phyloP scores from a whole-genome alignment of 176 grass and related monocot genomes.

The Cenchrus fungigraminus region DNA sequence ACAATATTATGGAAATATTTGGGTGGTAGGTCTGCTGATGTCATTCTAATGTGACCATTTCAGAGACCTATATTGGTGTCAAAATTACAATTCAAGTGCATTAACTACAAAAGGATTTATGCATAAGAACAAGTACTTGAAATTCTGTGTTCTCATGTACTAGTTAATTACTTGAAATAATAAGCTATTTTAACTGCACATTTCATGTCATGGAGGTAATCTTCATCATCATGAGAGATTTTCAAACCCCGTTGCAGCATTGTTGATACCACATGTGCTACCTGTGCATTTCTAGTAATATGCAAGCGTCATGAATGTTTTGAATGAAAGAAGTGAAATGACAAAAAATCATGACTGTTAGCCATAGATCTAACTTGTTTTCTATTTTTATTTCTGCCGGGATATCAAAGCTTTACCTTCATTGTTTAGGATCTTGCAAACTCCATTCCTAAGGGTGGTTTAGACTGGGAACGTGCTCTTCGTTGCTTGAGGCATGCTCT shows the following conservation, averaged over 20 bases:
- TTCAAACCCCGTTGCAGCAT: background rate
- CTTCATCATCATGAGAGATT: background rate
- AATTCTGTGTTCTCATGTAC: constrained; percentile 19
- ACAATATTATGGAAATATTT: constrained; percentile 4
- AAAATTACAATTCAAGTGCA: constrained; percentile 23
- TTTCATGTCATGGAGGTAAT: constrained; percentile 17
- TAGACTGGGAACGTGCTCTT: constrained; percentile 96
- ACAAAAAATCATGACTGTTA: constrained; percentile 27
- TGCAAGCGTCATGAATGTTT: constrained; percentile 6
- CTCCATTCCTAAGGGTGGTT: constrained; percentile 85
- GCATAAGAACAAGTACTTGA: background rate
- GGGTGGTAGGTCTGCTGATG: constrained; percentile 11
- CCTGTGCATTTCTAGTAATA: background rate
- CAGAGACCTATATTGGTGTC: constrained; percentile 24
- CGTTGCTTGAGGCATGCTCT: constrained; percentile 97
- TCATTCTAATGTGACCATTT: constrained; percentile 9
- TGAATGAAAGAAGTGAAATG: constrained; percentile 12
- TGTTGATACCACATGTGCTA: background rate
- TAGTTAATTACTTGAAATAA: constrained; percentile 13
- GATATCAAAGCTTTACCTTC: constrained; percentile 31
- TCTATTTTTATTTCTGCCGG: constrained; percentile 2
- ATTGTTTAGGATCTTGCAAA: constrained; percentile 85
- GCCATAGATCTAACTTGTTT: constrained; percentile 3
- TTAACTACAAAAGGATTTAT: background rate
- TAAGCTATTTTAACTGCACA: constrained; percentile 12